Evolutionary conservation across 78 protist species (phyloP).

Genomic region (Mastigamoeba balamuthi): DNA sequence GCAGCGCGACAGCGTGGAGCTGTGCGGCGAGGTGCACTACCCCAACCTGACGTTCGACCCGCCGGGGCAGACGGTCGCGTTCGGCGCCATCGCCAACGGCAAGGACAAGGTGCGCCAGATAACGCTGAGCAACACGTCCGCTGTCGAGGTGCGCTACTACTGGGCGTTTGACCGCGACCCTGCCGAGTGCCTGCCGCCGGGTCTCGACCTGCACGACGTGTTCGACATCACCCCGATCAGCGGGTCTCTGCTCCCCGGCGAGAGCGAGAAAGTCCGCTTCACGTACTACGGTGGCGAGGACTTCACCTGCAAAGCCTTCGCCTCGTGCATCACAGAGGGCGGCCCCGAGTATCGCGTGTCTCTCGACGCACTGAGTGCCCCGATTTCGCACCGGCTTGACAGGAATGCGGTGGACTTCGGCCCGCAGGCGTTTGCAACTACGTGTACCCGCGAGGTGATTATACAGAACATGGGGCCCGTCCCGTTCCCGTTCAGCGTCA

Average conservation of each 20-base stretch:
- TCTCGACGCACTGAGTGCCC: constrained; percentile 13
- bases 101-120: neutral
- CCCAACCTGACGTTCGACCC: constrained; percentile 27
- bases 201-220: neutral
- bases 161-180: constrained; percentile 6
- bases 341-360: constrained; percentile 45
- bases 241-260: constrained; percentile 22
- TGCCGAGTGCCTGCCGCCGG: neutral
- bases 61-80: neutral
- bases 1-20: constrained; percentile 14
- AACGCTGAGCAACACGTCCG: constrained; percentile 3
- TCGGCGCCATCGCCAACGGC: constrained; percentile 29
- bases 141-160: neutral
- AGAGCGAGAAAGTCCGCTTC: constrained; percentile 13
- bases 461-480: constrained; percentile 29
- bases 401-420: constrained; percentile 9
- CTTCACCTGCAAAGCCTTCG: neutral
- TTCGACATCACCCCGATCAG: constrained; percentile 40
- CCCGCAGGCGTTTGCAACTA: neutral
- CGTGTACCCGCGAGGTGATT: neutral
- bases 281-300: constrained; percentile 6
- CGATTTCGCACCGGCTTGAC: constrained; percentile 12
- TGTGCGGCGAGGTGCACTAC: constrained; percentile 25
- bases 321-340: constrained; percentile 30
- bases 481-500: neutral